phyloP scores from a whole-genome alignment of 371 early-diverging fungal species.

The Syncephalastrum sp. region DNA sequence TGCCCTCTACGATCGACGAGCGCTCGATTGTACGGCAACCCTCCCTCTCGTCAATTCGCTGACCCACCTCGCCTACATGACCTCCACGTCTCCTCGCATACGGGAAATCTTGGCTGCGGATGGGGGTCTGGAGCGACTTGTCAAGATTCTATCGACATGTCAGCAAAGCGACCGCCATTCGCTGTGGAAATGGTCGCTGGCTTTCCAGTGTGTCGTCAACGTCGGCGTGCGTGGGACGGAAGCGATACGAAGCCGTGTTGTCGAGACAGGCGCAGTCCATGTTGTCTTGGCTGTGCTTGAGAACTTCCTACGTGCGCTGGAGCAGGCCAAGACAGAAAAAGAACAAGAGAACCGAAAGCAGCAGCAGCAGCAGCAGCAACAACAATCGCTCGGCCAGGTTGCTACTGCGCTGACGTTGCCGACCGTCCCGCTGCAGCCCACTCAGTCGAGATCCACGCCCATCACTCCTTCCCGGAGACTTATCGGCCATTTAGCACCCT shows the following conservation, averaged over 20 bases:
- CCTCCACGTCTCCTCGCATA: constrained; percentile 74
- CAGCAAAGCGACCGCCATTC: constrained; percentile 65
- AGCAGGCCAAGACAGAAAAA: constrained; percentile 56
- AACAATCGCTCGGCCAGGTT: not conserved
- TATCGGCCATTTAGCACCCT: constrained; percentile 9
- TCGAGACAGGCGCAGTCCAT: constrained; percentile 78
- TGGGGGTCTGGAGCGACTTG: constrained; percentile 83
- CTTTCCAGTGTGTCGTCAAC: constrained; percentile 82
- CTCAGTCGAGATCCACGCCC: constrained; percentile 26
- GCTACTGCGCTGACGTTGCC: constrained; percentile 18
- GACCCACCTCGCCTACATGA: constrained; percentile 80
- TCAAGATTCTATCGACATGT: constrained; percentile 61
- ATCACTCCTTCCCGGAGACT: constrained; percentile 24
- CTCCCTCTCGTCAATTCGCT: constrained; percentile 83
- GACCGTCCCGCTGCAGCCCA: constrained; percentile 22
- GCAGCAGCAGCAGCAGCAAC: constrained; percentile 13
- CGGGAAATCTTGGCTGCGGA: constrained; percentile 79
- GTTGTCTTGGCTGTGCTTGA: constrained; percentile 77
- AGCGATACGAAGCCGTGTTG: constrained; percentile 74
- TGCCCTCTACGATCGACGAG: constrained; percentile 82
- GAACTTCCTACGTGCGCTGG: constrained; percentile 58
- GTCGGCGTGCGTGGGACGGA: constrained; percentile 82
- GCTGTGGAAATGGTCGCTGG: constrained; percentile 77
- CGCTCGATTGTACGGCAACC: constrained; percentile 83
- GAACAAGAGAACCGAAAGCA: constrained; percentile 47